Percentiles rank a stretch among this genome's conserved stretches.
Conservation (phyloP, 148 eudicot genomes). For the Rheum nobile region DNA sequence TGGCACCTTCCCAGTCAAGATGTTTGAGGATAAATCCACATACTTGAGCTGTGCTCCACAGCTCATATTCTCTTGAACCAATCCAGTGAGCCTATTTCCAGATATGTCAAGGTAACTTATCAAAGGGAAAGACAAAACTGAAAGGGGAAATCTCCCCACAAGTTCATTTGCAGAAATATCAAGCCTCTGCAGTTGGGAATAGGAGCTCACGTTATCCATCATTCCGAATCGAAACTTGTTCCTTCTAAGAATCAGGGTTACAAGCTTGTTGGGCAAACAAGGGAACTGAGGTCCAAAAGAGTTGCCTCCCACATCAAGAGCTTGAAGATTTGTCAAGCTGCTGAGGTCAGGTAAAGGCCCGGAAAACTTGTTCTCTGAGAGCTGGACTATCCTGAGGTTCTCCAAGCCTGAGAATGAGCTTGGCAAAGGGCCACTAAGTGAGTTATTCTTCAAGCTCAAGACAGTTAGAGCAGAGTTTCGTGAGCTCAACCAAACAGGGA, state of each 20-base stretch:
- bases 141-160: constrained; percentile 21
- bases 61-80: constrained; percentile 25
- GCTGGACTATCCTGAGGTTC: constrained; percentile 35
- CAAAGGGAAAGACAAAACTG: constrained; percentile 37
- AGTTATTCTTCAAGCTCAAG: constrained; percentile 58
- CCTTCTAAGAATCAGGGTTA: constrained; percentile 41
- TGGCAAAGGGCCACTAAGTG: constrained; percentile 48
- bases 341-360: constrained; percentile 49
- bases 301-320: constrained; percentile 52
- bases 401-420: constrained; percentile 25
- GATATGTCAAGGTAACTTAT: constrained; percentile 39
- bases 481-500: constrained; percentile 45
- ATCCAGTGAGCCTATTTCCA: constrained; percentile 43
- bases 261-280: constrained; percentile 31
- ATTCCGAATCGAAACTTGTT: constrained; percentile 42
- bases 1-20: constrained; percentile 53
- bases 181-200: constrained; percentile 34
- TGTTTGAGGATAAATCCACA: constrained; percentile 42
- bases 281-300: constrained; percentile 65
- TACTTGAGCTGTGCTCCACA: constrained; percentile 30
- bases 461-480: constrained; percentile 33
- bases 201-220: constrained; percentile 19
- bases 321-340: constrained; percentile 52
- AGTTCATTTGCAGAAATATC: constrained; percentile 47
- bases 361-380: constrained; percentile 37